Percentiles rank a stretch among this genome's conserved stretches.
Evolutionary conservation across 2,329 filamentous ascomycete species (phyloP).

Genomic region (Fusarium euwallaceae): DNA sequence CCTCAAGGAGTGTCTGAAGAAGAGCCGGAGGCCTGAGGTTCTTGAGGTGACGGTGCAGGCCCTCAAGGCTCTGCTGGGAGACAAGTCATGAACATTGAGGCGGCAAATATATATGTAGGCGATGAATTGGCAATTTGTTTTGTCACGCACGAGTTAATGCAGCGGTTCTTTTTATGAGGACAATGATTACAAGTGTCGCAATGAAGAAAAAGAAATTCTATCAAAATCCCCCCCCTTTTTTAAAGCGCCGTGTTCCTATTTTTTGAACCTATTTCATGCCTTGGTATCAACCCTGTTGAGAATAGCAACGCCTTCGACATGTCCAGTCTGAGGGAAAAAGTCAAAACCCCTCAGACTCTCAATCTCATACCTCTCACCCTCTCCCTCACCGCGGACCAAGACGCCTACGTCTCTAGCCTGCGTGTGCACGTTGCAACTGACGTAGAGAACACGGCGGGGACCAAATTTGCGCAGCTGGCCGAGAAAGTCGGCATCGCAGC

Average conservation of each 20-base stretch:
- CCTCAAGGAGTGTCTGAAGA: constrained; percentile 78
- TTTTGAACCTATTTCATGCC: constrained; percentile 18
- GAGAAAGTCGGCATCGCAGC: constrained; percentile 89
- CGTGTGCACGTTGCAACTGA: constrained; percentile 98
- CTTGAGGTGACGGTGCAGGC: constrained; percentile 79
- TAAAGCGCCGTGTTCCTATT: constrained; percentile 21
- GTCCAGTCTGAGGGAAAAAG: constrained; percentile 91
- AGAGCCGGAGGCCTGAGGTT: constrained; percentile 76
- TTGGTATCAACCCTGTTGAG: constrained; percentile 66
- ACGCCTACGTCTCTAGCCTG: constrained; percentile 94
- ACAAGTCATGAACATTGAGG: constrained; percentile 40
- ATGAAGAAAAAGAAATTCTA: constrained; percentile 19
- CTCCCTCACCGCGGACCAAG: constrained; percentile 76
- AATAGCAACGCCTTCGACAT: constrained; percentile 77
- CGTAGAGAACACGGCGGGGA: constrained; percentile 87
- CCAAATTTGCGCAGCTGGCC: constrained; percentile 82
- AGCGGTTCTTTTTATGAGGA: constrained; percentile 25
- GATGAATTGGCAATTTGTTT: constrained; percentile 8
- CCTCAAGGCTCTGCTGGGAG: constrained; percentile 74
- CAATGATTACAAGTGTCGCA: constrained; percentile 38
- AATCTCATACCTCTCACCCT: constrained; percentile 77
- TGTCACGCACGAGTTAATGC: constrained; percentile 12
- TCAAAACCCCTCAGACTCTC: constrained; percentile 95
- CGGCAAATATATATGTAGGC: constrained; percentile 16
- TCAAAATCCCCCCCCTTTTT: constrained; percentile 6